A percentile compares a stretch with the other conserved stretches of the same genome.
These are phyloP conservation scores for Trichophyton benhamiae DNA, from an alignment of 2,329 filamentous ascomycete species.

Conservation along the genomic window DNA sequence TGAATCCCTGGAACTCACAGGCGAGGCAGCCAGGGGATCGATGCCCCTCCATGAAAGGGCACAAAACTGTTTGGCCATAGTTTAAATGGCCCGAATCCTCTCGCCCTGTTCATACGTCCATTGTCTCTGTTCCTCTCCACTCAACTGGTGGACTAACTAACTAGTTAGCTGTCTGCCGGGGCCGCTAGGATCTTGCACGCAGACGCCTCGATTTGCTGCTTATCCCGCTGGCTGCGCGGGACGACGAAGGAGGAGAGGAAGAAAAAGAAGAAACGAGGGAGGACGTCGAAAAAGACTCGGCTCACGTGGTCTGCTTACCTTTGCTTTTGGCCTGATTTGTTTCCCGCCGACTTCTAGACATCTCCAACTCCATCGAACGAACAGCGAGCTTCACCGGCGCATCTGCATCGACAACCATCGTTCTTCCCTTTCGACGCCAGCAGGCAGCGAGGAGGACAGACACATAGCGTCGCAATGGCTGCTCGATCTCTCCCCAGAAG, in stretches of 20 bases:
- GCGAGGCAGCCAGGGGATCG: neutral
- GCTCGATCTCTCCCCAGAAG: conserved; percentile 18
- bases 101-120: neutral
- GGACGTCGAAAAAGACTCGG: neutral
- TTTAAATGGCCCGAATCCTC: neutral
- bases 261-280: neutral
- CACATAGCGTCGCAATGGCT: conserved; percentile 7
- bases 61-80: neutral
- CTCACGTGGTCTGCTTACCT: conserved; percentile 2
- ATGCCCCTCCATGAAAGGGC: neutral
- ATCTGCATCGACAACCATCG: neutral
- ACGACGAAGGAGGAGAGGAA: neutral
- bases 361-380: no score
- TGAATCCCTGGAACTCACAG: neutral
- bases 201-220: no score
- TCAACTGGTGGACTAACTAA: neutral
- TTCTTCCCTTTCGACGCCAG: neutral
- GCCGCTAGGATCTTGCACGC: neutral
- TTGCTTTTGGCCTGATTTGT: neutral
- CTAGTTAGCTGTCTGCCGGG: neutral
- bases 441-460: neutral
- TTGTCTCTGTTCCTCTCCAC: neutral
- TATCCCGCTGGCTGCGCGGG: neutral
- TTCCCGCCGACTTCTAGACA: neutral
- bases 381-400: neutral